Evolutionary conservation across 352 stramenopile genomes (phyloP), one percentile per base, ranked within the genome.

Genomic region (Phytophthora hibernalis): DNA sequence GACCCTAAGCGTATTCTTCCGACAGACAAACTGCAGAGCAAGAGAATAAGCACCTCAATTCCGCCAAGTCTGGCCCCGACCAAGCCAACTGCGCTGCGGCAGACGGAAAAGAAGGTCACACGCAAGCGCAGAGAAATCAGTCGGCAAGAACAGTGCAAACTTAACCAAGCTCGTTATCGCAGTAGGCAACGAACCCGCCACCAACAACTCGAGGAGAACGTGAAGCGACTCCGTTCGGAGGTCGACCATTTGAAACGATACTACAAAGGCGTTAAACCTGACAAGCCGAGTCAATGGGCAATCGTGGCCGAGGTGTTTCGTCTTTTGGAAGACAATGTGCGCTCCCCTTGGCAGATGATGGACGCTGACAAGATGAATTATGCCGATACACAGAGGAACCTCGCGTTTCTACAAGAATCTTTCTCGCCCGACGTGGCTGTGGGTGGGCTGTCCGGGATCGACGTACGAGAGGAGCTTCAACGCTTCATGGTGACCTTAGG

Each of bases 151-250:
- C 60, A 68, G 33, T 50, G 54, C 33, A 55, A 35, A 30, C 11
- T 15, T 9, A 62, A 54, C 48, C 61, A 68, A 52, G 61, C 61
- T 24, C 61, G 61, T 12, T 68, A 57, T 45, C 61, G 61, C 9
- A 21, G 38, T 5, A 56, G 44, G 35, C 61, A 56, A 20, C 42
- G 43, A 3, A 49, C 26, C 9, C 44, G 13, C 11, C 20, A 61
- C 33, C 43, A 55, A 9, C 30, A 68, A 2, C 26, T 62, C 10
- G 33, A 60, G 20, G 6, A 15, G 15, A 54, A 4, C 2, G 26
- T 62, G 3, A 24, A 62, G 15, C 52, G 15, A 11, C 33, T 61
- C 8, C 43, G 42, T 8, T 5, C 30, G n/a, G 55, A 63, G 9
- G 31, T 63, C 37, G 21, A n/a, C n/a, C 9, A n/a, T 20, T 52